phyloP scores from a whole-genome alignment of 805 yeast species.

The Hanseniaspora hatyaiensis region DNA sequence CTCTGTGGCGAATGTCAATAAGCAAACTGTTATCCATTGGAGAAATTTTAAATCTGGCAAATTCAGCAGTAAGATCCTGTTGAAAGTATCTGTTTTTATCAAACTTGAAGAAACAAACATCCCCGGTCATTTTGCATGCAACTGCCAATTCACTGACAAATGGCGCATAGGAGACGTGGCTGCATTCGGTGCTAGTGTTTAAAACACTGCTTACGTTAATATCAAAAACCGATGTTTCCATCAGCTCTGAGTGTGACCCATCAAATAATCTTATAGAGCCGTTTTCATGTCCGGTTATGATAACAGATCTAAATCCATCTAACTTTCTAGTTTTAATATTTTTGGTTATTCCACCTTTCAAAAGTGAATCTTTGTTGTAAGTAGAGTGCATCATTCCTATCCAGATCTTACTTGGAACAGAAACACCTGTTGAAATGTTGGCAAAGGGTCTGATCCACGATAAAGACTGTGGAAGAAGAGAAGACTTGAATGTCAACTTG shows the following conservation, averaged over 20 bases:
- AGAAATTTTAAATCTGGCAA: constrained; percentile 24
- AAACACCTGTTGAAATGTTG: constrained; percentile 42
- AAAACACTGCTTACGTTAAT: constrained; percentile 43
- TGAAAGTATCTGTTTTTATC: constrained; percentile 41
- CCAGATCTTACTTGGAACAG: constrained; percentile 60
- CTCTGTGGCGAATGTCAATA: constrained; percentile 43
- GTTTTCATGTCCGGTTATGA: constrained; percentile 77
- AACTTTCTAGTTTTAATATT: constrained; percentile 25
- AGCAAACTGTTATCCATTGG: constrained; percentile 21
- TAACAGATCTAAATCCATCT: constrained; percentile 42
- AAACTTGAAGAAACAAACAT: constrained; percentile 63
- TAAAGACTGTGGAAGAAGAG: constrained; percentile 67
- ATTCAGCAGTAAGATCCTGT: constrained; percentile 20
- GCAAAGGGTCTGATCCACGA: constrained; percentile 68
- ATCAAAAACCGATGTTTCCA: constrained; percentile 47
- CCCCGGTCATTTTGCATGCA: constrained; percentile 49
- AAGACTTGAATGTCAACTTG: constrained; percentile 38
- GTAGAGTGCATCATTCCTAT: constrained; percentile 59
- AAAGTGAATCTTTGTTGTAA: constrained; percentile 34
- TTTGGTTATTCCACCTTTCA: constrained; percentile 73
- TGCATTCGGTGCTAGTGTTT: constrained; percentile 34
- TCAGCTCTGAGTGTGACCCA: constrained; percentile 62
- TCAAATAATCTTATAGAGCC: constrained; percentile 80
- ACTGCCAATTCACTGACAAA: constrained; percentile 66
- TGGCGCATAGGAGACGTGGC: constrained; percentile 60